These are phyloP conservation scores for Xylariaceae sp. DNA, from an alignment of 2,329 filamentous ascomycete genomes.

Conservation along the genomic window DNA sequence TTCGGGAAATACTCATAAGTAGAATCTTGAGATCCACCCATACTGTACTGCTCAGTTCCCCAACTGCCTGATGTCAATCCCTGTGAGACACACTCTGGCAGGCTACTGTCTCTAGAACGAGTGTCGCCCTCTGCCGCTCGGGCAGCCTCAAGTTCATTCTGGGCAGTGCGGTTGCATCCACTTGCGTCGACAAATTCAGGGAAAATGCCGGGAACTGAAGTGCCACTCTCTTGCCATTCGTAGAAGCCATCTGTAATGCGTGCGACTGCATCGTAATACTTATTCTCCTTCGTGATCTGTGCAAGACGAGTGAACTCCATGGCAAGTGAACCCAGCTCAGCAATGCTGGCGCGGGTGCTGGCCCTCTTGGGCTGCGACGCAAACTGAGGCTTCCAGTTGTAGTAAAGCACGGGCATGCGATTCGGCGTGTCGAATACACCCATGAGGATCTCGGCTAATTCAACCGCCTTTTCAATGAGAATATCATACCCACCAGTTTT, in stretches of 20 bases:
- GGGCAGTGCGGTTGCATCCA: slow-evolving; percentile 62
- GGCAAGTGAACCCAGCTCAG: slow-evolving; percentile 73
- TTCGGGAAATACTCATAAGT: slow-evolving; percentile 68
- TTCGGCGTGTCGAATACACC: slow-evolving; percentile 82
- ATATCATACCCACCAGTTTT: slow-evolving; percentile 51
- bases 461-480: slow-evolving; percentile 64
- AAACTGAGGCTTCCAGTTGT: slow-evolving; percentile 66
- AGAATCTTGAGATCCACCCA: slow-evolving; percentile 65
- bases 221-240: slow-evolving; percentile 64
- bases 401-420: slow-evolving; percentile 80
- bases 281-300: slow-evolving; percentile 73
- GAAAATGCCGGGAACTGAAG: slow-evolving; percentile 72
- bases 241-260: slow-evolving; percentile 78
- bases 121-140: slow-evolving; percentile 20
- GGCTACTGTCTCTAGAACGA: slow-evolving; percentile 2
- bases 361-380: slow-evolving; percentile 61
- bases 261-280: slow-evolving; percentile 86
- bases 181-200: slow-evolving; percentile 72
- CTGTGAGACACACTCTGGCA: slow-evolving; percentile 51
- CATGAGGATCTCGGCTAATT: slow-evolving; percentile 66
- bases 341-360: slow-evolving; percentile 48
- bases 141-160: slow-evolving; percentile 34
- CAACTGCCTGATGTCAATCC: slow-evolving; percentile 48
- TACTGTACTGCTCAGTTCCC: slow-evolving; percentile 47
- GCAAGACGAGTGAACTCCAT: slow-evolving; percentile 87